These are phyloP conservation scores for Oryza brachyantha DNA, from an alignment of 176 grass and related monocot species.

Conservation along the genomic window DNA sequence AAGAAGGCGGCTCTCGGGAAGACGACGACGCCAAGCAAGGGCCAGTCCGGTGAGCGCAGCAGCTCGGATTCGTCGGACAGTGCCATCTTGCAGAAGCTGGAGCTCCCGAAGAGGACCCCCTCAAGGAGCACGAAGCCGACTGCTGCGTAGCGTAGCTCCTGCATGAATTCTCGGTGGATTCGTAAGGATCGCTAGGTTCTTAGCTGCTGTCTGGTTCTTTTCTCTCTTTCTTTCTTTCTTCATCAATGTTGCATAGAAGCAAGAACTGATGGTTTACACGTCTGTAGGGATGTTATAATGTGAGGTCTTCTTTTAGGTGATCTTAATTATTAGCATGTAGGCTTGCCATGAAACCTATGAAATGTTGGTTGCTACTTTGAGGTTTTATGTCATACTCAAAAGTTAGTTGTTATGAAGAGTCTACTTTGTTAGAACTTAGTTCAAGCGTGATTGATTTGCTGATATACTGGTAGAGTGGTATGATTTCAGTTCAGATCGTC, in stretches of 20 bases:
- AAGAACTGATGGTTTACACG: conserved; percentile 40
- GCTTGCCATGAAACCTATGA: conserved; percentile 31
- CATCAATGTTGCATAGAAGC: conserved; percentile 48
- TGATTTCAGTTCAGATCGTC: background rate
- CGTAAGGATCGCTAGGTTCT: conserved; percentile 28
- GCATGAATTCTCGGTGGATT: background rate
- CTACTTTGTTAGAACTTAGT: conserved; percentile 11
- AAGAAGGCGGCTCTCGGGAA: conserved; percentile 64
- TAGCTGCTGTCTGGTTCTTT: conserved; percentile 28
- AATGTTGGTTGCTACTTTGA: conserved; percentile 24
- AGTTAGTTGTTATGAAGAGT: conserved; percentile 23
- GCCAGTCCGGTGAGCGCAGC: conserved; percentile 55
- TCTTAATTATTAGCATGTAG: conserved; percentile 43
- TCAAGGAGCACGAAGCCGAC: conserved; percentile 43
- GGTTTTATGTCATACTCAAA: conserved; percentile 26
- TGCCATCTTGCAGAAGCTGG: conserved; percentile 41
- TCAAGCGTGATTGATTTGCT: background rate
- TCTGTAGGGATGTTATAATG: conserved; percentile 45
- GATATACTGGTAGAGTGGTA: background rate
- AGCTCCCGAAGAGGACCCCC: conserved; percentile 50
- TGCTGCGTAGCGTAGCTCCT: conserved; percentile 25
- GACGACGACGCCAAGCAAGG: conserved; percentile 51
- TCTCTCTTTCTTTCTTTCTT: conserved; percentile 11
- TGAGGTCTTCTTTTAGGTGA: conserved; percentile 42
- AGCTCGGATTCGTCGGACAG: conserved; percentile 79